Conservation (phyloP, 176 grass and related monocot genomes). For the Cocos nucifera region DNA sequence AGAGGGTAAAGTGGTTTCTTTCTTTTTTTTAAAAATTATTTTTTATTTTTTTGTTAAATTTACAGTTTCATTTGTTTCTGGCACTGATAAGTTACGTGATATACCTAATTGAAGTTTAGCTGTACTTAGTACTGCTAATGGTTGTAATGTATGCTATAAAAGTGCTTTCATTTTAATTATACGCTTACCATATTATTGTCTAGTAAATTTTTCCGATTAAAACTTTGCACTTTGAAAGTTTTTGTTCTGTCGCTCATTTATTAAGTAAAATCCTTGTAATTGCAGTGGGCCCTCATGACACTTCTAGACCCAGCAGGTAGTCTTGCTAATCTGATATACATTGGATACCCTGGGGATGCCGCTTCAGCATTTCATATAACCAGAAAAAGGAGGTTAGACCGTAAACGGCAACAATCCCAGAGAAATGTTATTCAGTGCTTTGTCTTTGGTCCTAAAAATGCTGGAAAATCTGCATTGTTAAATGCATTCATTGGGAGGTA, state of each 20-base stretch:
- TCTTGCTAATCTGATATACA: conserved; percentile 81
- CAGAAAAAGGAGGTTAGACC: conserved; percentile 84
- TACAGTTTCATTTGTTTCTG: not conserved
- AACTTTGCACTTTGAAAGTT: no score
- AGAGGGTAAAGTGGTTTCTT: not conserved
- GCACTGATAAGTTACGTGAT: not conserved
- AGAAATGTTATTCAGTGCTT: conserved; percentile 79
- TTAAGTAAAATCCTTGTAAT: not conserved
- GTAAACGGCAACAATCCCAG: conserved; percentile 76
- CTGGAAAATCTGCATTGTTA: conserved; percentile 79
- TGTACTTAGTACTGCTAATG: no score
- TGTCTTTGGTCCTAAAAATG: conserved; percentile 80
- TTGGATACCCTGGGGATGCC: conserved; percentile 67
- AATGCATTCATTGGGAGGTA: conserved; percentile 89
- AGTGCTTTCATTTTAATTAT: no score
- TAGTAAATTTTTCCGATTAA: no score
- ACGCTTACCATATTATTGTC: no score
- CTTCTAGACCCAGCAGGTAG: conserved; percentile 75
- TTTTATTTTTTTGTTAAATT: no score
- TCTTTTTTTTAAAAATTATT: no score
- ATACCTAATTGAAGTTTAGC: no score
- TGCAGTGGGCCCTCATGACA: conserved; percentile 98
- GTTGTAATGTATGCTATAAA: no score
- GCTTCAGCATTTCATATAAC: conserved; percentile 71
- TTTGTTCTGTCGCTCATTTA: no score